Percentiles rank a stretch among this genome's conserved stretches.
Evolutionary conservation across 192 early-diverging fungal species (phyloP).

Genomic region (Linderina pennispora): DNA sequence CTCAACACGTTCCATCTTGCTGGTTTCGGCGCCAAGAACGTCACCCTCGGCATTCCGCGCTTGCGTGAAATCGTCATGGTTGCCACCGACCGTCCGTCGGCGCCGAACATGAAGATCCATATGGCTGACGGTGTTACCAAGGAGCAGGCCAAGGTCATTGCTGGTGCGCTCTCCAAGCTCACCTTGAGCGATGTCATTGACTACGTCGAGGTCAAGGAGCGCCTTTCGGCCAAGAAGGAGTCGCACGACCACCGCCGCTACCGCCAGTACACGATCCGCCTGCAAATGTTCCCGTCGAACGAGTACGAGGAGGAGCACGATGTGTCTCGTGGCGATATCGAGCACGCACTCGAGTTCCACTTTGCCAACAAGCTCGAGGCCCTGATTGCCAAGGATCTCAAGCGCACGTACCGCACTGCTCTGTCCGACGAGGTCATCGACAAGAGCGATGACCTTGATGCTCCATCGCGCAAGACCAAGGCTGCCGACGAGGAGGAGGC

Average conservation of each 20-base stretch:
- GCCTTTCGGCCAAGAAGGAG: constrained; percentile 50
- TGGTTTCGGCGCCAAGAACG: constrained; percentile 96
- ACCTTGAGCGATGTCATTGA: constrained; percentile 83
- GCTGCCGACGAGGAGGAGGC: constrained; percentile 12
- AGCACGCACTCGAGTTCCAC: constrained; percentile 61
- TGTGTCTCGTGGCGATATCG: constrained; percentile 59
- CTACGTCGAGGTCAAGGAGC: constrained; percentile 76
- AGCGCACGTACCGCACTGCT: constrained; percentile 48
- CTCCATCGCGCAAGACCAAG: constrained; percentile 7
- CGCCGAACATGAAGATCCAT: constrained; percentile 90
- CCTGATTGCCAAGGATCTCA: constrained; percentile 73
- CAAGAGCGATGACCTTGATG: constrained; percentile 1
- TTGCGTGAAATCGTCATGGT: constrained; percentile 99
- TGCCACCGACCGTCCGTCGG: constrained; percentile 82
- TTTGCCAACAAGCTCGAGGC: constrained; percentile 72
- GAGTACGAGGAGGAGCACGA: constrained; percentile 77
- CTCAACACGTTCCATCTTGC: constrained; percentile 99
- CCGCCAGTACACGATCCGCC: constrained; percentile 73
- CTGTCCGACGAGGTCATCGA: constrained; percentile 40
- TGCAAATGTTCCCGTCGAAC: constrained; percentile 78
- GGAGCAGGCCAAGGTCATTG: constrained; percentile 57
- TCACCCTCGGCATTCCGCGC: constrained; percentile 99
- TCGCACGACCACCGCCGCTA: constrained; percentile 40
- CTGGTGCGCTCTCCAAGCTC: constrained; percentile 67
- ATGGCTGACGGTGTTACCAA: constrained; percentile 60